These are phyloP conservation scores for Mycena floridula DNA, from an alignment of 768 basidiomycete genomes.

Conservation along the genomic window DNA sequence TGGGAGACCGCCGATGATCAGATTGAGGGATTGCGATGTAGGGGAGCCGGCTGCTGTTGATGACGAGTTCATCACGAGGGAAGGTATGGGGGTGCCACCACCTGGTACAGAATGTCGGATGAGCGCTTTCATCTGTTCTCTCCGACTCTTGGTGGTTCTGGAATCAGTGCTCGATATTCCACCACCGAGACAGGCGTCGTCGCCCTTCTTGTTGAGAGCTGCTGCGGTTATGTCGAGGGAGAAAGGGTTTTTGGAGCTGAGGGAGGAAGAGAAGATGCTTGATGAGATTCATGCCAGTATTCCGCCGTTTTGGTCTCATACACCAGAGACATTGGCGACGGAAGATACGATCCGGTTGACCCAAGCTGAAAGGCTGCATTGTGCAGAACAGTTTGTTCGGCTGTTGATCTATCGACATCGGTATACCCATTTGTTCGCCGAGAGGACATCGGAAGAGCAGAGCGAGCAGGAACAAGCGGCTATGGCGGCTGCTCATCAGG, in stretches of 20 bases:
- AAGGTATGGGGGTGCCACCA: slow-evolving; percentile 61
- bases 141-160: slow-evolving; percentile 81
- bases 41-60: slow-evolving; percentile 80
- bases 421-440: slow-evolving; percentile 72
- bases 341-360: slow-evolving; percentile 87
- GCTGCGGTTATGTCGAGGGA: slow-evolving; percentile 60
- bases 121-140: slow-evolving; percentile 69
- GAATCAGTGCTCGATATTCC: slow-evolving; percentile 85
- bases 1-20: slow-evolving; percentile 81
- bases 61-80: slow-evolving; percentile 83
- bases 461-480: slow-evolving; percentile 72
- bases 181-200: slow-evolving; percentile 59
- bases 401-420: slow-evolving; percentile 88
- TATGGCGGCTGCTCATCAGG: slow-evolving; percentile 67
- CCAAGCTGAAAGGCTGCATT: slow-evolving; percentile 82
- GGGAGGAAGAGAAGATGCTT: slow-evolving; percentile 75
- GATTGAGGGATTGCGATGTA: slow-evolving; percentile 89
- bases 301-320: slow-evolving; percentile 75
- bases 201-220: slow-evolving; percentile 75
- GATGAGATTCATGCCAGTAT: slow-evolving; percentile 73
- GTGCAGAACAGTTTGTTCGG: slow-evolving; percentile 81
- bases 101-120: slow-evolving; percentile 70
- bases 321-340: slow-evolving; percentile 72
- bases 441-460: slow-evolving; percentile 52
- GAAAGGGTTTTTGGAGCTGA: slow-evolving; percentile 55